Conservation (phyloP, 78 protist genomes). For the Guillardia theta region DNA sequence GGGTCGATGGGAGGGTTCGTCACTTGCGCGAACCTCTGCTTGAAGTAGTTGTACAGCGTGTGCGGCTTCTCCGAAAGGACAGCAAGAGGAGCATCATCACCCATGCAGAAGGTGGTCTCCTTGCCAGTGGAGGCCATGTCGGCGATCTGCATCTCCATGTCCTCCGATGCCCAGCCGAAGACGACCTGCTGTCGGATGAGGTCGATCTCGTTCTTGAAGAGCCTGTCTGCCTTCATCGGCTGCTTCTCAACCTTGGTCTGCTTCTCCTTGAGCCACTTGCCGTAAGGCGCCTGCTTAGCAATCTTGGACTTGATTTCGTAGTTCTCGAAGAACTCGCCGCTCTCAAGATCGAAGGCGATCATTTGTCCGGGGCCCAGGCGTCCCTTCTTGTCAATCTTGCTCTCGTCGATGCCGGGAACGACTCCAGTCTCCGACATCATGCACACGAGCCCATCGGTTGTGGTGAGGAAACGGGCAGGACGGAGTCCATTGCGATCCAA, state of each 20-base stretch:
- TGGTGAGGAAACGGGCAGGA: constrained; percentile 75
- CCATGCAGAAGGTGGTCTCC: constrained; percentile 80
- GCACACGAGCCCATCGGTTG: constrained; percentile 70
- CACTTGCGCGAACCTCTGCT: constrained; percentile 86
- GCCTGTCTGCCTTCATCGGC: neutral
- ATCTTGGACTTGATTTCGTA: constrained; percentile 60
- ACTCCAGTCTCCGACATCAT: constrained; percentile 64
- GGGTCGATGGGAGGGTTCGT: constrained; percentile 90
- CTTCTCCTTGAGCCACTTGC: constrained; percentile 53
- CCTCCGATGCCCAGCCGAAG: constrained; percentile 79
- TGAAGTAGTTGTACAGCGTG: constrained; percentile 79
- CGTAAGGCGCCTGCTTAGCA: constrained; percentile 54
- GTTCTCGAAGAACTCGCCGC: constrained; percentile 56
- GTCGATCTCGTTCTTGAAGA: neutral
- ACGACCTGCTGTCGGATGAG: constrained; percentile 17
- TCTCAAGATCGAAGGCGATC: constrained; percentile 67
- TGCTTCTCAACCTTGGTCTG: neutral
- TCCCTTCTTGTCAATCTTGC: constrained; percentile 57
- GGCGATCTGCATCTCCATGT: constrained; percentile 61
- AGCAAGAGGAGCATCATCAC: constrained; percentile 84
- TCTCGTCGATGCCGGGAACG: constrained; percentile 41
- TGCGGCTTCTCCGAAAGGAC: constrained; percentile 67
- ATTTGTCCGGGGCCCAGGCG: constrained; percentile 82
- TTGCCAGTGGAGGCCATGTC: constrained; percentile 35
- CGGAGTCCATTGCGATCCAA: constrained; percentile 81